Conservation (phyloP, 768 basidiomycete species). For the Gyrodon lividus region DNA sequence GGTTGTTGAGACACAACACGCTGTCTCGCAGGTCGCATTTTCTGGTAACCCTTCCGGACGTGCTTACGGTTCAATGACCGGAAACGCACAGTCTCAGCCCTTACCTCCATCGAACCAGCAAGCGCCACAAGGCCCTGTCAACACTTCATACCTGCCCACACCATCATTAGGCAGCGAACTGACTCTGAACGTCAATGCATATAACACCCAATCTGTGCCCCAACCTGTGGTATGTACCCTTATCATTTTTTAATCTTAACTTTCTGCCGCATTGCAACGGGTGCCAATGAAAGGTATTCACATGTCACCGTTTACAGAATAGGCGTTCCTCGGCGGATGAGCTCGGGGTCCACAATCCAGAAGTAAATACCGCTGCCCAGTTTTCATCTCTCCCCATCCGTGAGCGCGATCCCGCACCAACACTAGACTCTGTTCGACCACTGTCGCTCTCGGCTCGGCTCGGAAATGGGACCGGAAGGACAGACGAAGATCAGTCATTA, state of each 20-base stretch:
- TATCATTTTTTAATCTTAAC: conserved; percentile 5
- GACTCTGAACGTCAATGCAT: conserved; percentile 17
- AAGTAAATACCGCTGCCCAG: conserved; percentile 22
- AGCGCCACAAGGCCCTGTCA: background rate
- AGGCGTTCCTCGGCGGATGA: conserved; percentile 26
- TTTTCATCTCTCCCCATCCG: conserved; percentile 70
- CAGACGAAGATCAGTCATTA: conserved; percentile 32
- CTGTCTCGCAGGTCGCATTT: conserved; percentile 53
- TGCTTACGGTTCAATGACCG: background rate
- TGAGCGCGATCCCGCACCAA: conserved; percentile 33
- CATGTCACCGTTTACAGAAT: conserved; percentile 9
- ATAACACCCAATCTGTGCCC: conserved; percentile 10
- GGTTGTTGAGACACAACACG: conserved; percentile 59
- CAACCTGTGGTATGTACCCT: conserved; percentile 19
- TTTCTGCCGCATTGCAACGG: conserved; percentile 21
- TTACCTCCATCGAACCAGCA: conserved; percentile 5
- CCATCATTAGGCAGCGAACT: conserved; percentile 34
- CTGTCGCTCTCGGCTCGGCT: conserved; percentile 8
- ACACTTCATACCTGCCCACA: conserved; percentile 27
- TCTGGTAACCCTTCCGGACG: conserved; percentile 37
- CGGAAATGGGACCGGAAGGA: conserved; percentile 6
- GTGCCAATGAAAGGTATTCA: conserved; percentile 13
- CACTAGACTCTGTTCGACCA: conserved; percentile 2
- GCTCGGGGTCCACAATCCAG: conserved; percentile 19
- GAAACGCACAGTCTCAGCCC: conserved; percentile 9